These are phyloP conservation scores for Tuber magnatum DNA, from an alignment of 495 filamentous ascomycete species.

Conservation along the genomic window DNA sequence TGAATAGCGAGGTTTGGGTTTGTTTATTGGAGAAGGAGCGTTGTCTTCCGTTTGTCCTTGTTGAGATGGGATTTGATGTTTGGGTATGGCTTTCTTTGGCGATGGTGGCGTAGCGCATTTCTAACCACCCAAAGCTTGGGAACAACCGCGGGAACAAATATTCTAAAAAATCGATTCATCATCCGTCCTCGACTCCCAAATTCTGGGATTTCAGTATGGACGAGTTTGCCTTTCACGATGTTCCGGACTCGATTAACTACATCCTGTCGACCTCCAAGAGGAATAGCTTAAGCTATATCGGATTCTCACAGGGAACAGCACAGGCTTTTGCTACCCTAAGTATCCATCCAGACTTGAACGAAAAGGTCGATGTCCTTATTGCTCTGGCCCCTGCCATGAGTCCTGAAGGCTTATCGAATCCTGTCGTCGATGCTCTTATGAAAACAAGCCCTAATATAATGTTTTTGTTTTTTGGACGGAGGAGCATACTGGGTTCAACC, in stretches of 20 bases:
- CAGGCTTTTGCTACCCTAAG: conserved; percentile 95
- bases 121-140: conserved; percentile 53
- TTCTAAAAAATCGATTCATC: conserved; percentile 78
- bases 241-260: conserved; percentile 87
- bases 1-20: conserved; percentile 99
- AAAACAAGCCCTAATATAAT: conserved; percentile 90
- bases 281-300: conserved; percentile 85
- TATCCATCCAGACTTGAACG: conserved; percentile 84
- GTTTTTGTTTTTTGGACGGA: conserved; percentile 89
- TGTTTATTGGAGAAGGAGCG: conserved; percentile 79
- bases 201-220: conserved; percentile 99
- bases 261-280: conserved; percentile 77
- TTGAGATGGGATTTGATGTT: conserved; percentile 90
- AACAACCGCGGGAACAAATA: conserved; percentile 99
- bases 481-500: conserved; percentile 82
- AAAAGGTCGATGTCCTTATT: conserved; percentile 92
- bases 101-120: conserved; percentile 8
- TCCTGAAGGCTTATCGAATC: conserved; percentile 74
- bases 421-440: conserved; percentile 82
- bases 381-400: conserved; percentile 97
- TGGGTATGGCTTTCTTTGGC: conserved; percentile 58
- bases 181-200: conserved; percentile 61
- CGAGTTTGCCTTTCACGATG: conserved; percentile 95
- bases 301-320: conserved; percentile 93
- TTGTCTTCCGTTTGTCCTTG: conserved; percentile 78